Percentiles rank a stretch among this genome's conserved stretches.
These are phyloP conservation scores for Podaxis pistillaris DNA, from an alignment of 768 basidiomycete genomes.

Conservation along the genomic window DNA sequence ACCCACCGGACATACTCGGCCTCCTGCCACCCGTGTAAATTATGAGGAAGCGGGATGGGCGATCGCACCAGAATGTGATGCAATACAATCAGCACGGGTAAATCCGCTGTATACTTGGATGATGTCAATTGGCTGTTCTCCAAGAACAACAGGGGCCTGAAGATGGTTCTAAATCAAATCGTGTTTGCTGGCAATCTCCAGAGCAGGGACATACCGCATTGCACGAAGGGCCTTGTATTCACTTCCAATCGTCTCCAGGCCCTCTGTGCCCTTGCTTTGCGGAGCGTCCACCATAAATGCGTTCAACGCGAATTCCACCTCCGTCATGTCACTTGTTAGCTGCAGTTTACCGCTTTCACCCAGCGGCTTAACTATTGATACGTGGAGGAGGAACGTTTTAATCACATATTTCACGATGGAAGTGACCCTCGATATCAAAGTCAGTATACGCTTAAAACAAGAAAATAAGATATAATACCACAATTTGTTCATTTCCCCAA, in stretches of 20 bases:
- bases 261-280: conserved; percentile 52
- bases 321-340: conserved; percentile 94
- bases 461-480: conserved; percentile 54
- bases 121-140: conserved; percentile 71
- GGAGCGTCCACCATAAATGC: conserved; percentile 66
- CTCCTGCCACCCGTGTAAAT: conserved; percentile 91
- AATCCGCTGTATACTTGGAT: conserved; percentile 63
- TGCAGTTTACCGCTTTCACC: conserved; percentile 94
- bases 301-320: conserved; percentile 89
- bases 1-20: conserved; percentile 97
- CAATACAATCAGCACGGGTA: conserved; percentile 86
- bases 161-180: neutral
- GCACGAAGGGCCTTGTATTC: conserved; percentile 86
- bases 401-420: conserved; percentile 78
- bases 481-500: conserved; percentile 68
- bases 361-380: conserved; percentile 89
- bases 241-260: conserved; percentile 75
- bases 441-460: neutral
- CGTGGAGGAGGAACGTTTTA: conserved; percentile 85
- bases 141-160: conserved; percentile 85
- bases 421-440: conserved; percentile 42
- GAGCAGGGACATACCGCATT: conserved; percentile 62
- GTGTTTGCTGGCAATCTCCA: neutral
- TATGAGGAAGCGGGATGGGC: conserved; percentile 82
- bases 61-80: conserved; percentile 93